A percentile compares a stretch with the other conserved stretches of the same genome.
Conservation (phyloP, 139 green algal species). For the Deuterostichococcus epilithicus region DNA sequence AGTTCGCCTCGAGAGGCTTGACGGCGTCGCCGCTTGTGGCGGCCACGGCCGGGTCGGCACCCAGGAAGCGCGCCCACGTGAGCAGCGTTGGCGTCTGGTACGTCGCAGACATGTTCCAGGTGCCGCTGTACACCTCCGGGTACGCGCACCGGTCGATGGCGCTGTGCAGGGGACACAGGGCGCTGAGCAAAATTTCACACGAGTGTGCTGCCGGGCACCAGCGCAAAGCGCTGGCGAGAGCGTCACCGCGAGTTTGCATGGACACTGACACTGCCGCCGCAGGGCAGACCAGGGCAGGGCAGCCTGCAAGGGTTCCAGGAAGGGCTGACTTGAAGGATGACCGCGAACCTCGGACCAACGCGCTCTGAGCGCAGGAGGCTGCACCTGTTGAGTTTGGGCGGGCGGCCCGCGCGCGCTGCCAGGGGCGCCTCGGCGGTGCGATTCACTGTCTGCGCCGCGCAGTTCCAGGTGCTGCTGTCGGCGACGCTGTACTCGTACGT, state of each 20-base stretch:
- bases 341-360: no score
- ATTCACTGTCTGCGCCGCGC: background rate
- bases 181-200: no score
- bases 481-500: background rate
- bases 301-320: no score
- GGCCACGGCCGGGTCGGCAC: background rate
- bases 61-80: constrained; percentile 31
- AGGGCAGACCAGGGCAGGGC: no score
- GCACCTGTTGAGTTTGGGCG: background rate
- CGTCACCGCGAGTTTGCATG: no score
- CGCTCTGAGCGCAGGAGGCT: no score
- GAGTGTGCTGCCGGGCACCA: background rate
- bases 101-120: constrained; percentile 5
- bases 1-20: background rate
- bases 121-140: background rate
- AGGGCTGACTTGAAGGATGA: no score
- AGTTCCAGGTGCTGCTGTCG: background rate
- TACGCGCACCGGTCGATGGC: constrained; percentile 3
- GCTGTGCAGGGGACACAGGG: background rate
- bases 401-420: no score
- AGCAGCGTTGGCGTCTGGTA: constrained; percentile 23
- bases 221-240: background rate
- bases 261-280: no score
- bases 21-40: constrained; percentile 17
- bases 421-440: background rate